Conservation (phyloP, 805 yeast species). For the Candida pseudofarinosa region DNA sequence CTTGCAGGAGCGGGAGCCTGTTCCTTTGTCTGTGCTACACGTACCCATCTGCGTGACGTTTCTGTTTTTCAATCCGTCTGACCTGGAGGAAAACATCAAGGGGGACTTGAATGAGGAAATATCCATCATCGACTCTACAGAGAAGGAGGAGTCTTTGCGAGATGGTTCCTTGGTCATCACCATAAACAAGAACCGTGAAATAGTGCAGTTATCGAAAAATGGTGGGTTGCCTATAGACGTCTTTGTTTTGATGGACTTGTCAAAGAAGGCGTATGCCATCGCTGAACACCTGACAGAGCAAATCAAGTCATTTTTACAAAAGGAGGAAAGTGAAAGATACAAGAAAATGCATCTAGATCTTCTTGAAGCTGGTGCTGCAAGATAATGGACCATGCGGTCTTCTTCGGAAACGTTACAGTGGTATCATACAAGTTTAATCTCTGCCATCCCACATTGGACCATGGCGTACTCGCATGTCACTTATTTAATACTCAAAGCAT, state of each 20-base stretch:
- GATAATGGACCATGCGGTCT: constrained; percentile 18
- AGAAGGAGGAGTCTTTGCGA: constrained; percentile 70
- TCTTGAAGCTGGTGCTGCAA: constrained; percentile 33
- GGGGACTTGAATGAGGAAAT: constrained; percentile 60
- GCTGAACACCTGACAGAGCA: constrained; percentile 63
- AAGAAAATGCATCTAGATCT: constrained; percentile 24
- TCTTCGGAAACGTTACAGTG: no score
- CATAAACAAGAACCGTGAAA: constrained; percentile 81
- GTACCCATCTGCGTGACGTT: constrained; percentile 87
- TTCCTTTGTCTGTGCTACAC: constrained; percentile 79
- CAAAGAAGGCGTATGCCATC: constrained; percentile 57
- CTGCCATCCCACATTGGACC: no score
- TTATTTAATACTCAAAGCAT: no score
- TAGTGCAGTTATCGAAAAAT: constrained; percentile 84
- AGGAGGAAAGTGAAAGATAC: constrained; percentile 50
- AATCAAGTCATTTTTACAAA: constrained; percentile 52
- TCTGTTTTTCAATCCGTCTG: constrained; percentile 72
- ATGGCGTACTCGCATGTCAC: no score
- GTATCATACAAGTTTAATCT: no score
- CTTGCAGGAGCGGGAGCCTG: constrained; percentile 78
- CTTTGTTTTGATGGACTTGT: constrained; percentile 59
- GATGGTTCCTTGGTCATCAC: constrained; percentile 83
- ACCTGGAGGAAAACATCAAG: constrained; percentile 64
- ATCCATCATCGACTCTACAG: constrained; percentile 68
- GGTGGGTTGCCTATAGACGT: constrained; percentile 89